Conservation (phyloP, 148 eudicot genomes). For the Chenopodium berlandieri region DNA sequence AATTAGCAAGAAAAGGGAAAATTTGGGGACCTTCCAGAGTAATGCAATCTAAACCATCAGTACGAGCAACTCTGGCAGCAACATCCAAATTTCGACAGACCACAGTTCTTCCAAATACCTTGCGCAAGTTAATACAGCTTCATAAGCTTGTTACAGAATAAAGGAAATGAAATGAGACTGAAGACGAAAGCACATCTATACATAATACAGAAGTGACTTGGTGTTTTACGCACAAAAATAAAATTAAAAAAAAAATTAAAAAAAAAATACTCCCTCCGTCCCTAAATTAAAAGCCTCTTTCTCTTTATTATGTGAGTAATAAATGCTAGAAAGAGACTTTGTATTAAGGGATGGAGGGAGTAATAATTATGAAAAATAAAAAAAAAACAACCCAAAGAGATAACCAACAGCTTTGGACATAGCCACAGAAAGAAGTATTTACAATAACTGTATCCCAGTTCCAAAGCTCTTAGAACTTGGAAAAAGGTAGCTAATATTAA, state of each 20-base stretch:
- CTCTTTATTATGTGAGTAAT: too few relatives aligned
- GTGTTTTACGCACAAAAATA: background rate
- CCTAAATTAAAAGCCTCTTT: too few relatives aligned
- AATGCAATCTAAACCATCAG: constrained; percentile 89
- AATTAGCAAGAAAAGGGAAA: constrained; percentile 15
- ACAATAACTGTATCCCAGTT: background rate
- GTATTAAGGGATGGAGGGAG: too few relatives aligned
- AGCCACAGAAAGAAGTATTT: background rate
- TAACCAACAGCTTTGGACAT: background rate
- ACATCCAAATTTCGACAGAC: constrained; percentile 93
- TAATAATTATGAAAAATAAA: too few relatives aligned
- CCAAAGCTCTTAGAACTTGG: background rate
- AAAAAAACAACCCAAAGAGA: background rate
- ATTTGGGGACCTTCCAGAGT: constrained; percentile 78
- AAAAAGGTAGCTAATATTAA: background rate
- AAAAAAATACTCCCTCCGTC: too few relatives aligned
- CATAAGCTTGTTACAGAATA: background rate
- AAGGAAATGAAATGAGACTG: background rate
- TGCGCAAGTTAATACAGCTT: constrained; percentile 10
- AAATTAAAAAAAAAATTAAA: too few relatives aligned
- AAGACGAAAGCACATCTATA: background rate
- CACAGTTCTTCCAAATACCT: constrained; percentile 96
- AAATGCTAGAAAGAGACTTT: too few relatives aligned
- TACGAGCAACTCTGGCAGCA: constrained; percentile 88
- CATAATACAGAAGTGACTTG: background rate